Evolutionary conservation across 257 asterid species (phyloP).

Genomic region (Cynanchum wilfordii): DNA sequence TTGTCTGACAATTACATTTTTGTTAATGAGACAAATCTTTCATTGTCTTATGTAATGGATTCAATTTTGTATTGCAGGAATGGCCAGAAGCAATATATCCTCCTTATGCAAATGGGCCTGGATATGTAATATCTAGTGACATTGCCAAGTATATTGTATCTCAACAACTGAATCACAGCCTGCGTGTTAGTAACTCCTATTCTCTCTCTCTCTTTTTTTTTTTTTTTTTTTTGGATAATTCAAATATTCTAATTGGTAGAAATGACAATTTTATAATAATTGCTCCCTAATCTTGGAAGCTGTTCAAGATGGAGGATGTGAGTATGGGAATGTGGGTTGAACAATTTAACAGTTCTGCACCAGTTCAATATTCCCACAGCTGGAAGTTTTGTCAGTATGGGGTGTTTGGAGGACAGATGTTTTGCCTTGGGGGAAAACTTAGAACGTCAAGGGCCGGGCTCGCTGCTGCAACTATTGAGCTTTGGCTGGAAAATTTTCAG

Average conservation of each 20-base stretch:
- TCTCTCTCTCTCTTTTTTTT: no score
- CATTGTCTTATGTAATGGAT: background rate
- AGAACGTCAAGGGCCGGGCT: constrained; percentile 31
- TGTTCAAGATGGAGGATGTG: constrained; percentile 97
- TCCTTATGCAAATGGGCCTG: constrained; percentile 97
- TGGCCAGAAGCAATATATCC: constrained; percentile 99
- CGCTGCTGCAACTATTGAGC: constrained; percentile 39
- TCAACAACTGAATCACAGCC: constrained; percentile 54
- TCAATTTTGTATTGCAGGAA: constrained; percentile 45
- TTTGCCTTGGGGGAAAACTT: constrained; percentile 56
- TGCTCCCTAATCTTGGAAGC: constrained; percentile 31
- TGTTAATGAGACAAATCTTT: background rate
- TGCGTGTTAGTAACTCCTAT: constrained; percentile 51
- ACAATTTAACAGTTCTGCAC: constrained; percentile 59
- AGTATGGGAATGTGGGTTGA: constrained; percentile 99
- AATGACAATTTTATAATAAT: no score
- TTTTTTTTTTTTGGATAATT: background rate
- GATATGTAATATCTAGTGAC: constrained; percentile 83
- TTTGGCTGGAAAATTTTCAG: background rate
- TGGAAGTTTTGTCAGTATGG: constrained; percentile 93
- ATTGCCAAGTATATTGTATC: constrained; percentile 63
- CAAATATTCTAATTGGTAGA: background rate
- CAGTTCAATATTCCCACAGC: constrained; percentile 65
- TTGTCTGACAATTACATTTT: background rate
- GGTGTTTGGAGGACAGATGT: constrained; percentile 89